Conservation (phyloP, 129 eudicot species). For the Arctium lappa region DNA sequence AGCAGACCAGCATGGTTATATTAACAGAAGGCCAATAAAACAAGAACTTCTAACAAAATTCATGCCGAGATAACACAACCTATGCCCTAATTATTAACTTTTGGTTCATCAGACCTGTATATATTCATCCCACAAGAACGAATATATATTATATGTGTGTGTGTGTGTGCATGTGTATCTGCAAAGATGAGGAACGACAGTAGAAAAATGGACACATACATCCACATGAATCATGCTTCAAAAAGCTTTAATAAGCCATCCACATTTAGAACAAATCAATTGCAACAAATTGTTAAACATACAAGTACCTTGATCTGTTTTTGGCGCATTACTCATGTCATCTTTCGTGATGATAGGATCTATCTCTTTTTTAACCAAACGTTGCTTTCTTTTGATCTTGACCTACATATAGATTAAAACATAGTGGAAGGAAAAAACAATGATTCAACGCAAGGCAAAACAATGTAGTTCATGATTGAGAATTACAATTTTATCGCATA, state of each 20-base stretch:
- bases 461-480: neutral
- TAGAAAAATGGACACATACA: neutral
- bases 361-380: constrained; percentile 58
- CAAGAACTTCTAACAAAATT: neutral
- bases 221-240: neutral
- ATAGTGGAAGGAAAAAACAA: neutral
- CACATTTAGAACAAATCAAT: too few relatives aligned
- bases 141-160: too few relatives aligned
- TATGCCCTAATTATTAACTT: neutral
- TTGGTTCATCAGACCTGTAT: neutral
- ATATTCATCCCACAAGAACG: neutral
- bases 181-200: neutral
- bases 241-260: neutral
- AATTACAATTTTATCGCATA: neutral
- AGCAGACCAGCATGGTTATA: too few relatives aligned
- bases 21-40: too few relatives aligned
- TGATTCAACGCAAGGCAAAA: neutral
- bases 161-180: neutral
- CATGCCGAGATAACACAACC: neutral
- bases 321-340: constrained; percentile 44
- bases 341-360: constrained; percentile 63
- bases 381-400: constrained; percentile 60
- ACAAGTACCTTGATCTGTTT: constrained; percentile 57
- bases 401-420: constrained; percentile 33
- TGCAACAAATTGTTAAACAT: neutral